phyloP scores from a whole-genome alignment of 164 flowering plant genomes.

The Platanus orientalis region DNA sequence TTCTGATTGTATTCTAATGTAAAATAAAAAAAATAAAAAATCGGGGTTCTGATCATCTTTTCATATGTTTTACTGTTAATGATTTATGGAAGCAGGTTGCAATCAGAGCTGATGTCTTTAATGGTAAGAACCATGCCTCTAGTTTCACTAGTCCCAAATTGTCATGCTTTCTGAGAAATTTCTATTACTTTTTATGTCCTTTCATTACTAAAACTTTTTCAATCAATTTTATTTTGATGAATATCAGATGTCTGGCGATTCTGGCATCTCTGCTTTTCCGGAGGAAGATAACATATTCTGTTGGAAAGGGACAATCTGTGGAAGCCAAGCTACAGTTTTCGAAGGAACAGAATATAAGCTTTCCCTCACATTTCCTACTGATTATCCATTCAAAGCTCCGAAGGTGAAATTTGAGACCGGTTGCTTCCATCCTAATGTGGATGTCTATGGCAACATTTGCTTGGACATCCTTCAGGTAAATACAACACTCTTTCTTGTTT shows the following conservation, averaged over 20 bases:
- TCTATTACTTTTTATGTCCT: background rate
- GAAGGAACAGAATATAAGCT: conserved; percentile 90
- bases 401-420: conserved; percentile 82
- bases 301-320: conserved; percentile 94
- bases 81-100: conserved; percentile 19
- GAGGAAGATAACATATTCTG: conserved; percentile 90
- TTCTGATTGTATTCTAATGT: background rate
- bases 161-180: background rate
- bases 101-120: conserved; percentile 28
- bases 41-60: no score
- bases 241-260: conserved; percentile 77
- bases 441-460: conserved; percentile 80
- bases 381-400: conserved; percentile 93
- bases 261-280: conserved; percentile 86
- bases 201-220: background rate
- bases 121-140: conserved; percentile 23
- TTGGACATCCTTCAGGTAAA: conserved; percentile 89
- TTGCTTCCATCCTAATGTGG: conserved; percentile 95
- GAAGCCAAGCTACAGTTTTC: conserved; percentile 90
- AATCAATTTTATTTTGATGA: background rate
- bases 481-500: background rate
- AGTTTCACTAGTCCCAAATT: no score
- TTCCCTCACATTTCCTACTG: conserved; percentile 59
- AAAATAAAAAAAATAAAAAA: no score
- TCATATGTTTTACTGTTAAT: background rate